These are phyloP conservation scores for Perkinsus chesapeaki DNA, from an alignment of 169 alveolate species.

Conservation along the genomic window DNA sequence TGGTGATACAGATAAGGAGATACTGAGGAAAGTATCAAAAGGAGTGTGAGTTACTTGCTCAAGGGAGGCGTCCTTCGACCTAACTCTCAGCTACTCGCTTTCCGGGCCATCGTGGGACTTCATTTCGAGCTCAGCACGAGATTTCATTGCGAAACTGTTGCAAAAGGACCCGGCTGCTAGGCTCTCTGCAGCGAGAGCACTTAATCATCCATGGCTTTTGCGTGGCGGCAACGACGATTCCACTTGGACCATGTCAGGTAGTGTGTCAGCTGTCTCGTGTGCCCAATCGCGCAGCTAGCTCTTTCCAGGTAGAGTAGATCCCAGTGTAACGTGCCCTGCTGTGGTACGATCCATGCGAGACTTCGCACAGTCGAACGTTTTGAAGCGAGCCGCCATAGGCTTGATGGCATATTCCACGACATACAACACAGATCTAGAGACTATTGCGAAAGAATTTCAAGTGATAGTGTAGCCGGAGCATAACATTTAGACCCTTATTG, in stretches of 20 bases:
- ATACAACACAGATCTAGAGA: not conserved
- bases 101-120: conserved; percentile 36
- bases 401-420: not conserved
- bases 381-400: not conserved
- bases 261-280: not conserved
- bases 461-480: too few relatives aligned
- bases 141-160: conserved; percentile 44
- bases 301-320: not conserved
- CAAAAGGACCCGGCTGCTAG: conserved; percentile 52
- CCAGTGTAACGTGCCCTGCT: not conserved
- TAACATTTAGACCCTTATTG: too few relatives aligned
- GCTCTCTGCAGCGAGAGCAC: conserved; percentile 57
- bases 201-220: conserved; percentile 58
- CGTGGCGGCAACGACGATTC: conserved; percentile 14
- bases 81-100: not conserved
- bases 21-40: conserved; percentile 50
- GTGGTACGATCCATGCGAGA: not conserved
- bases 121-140: conserved; percentile 52
- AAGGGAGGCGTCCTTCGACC: too few relatives aligned
- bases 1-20: conserved; percentile 64
- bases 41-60: conserved; percentile 30
- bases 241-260: not conserved
- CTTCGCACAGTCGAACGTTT: not conserved
- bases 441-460: not conserved
- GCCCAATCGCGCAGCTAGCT: not conserved